Conservation (phyloP, 208 protist species). For the Borovskyia barvae region DNA sequence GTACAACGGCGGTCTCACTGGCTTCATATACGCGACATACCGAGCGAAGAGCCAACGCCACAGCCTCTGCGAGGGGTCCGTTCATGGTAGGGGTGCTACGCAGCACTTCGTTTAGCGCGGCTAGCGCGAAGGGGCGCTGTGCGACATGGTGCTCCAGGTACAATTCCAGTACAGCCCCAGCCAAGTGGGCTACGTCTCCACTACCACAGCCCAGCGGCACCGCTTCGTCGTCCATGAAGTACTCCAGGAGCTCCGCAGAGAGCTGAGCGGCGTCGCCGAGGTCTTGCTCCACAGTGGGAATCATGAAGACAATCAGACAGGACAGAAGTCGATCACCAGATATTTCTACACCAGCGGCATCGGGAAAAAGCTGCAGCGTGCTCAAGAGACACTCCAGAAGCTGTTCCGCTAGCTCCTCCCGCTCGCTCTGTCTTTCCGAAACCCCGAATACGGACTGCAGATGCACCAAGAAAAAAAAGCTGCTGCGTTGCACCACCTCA, state of each 20-base stretch:
- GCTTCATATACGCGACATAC: conserved; percentile 25
- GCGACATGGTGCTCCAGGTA: conserved; percentile 42
- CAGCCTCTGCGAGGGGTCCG: conserved; percentile 13
- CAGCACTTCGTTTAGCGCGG: conserved; percentile 9
- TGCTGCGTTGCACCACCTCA: conserved; percentile 22
- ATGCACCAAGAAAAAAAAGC: conserved; percentile 26
- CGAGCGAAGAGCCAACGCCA: conserved; percentile 20
- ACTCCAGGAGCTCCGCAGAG: conserved; percentile 25
- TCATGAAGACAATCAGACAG: conserved; percentile 48
- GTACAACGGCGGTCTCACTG: conserved; percentile 15
- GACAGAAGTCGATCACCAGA: conserved; percentile 19
- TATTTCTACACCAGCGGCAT: conserved; percentile 25
- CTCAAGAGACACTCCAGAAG: conserved; percentile 42
- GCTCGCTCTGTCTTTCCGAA: not conserved
- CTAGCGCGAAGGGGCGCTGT: conserved; percentile 9
- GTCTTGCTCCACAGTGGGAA: conserved; percentile 2
- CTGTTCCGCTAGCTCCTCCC: conserved; percentile 24
- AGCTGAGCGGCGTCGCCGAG: conserved; percentile 7
- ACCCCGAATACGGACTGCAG: conserved; percentile 12
- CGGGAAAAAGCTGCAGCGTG: conserved; percentile 44
- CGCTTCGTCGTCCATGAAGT: conserved; percentile 52
- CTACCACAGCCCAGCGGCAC: conserved; percentile 60
- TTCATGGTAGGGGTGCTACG: conserved; percentile 14
- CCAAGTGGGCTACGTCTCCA: conserved; percentile 36
- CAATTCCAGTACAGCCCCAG: conserved; percentile 46